A percentile compares a stretch with the other conserved stretches of the same genome.
These are phyloP conservation scores for Fusarium phyllophilum DNA, from an alignment of 2,329 filamentous ascomycete species.

Conservation along the genomic window DNA sequence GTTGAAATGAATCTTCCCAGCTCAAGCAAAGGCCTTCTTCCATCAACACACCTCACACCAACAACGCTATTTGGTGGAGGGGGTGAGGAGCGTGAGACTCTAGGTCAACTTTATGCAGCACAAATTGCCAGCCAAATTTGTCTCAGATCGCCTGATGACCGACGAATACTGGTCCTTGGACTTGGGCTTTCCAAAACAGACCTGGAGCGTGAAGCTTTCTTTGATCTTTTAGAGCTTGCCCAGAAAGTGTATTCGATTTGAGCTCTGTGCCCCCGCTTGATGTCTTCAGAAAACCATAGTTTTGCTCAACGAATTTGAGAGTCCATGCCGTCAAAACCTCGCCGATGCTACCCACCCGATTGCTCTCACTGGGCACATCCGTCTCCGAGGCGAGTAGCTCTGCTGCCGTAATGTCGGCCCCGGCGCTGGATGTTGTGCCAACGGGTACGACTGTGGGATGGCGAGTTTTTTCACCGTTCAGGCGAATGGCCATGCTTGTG, in stretches of 20 bases:
- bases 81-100: conserved; percentile 78
- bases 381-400: background rate
- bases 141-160: conserved; percentile 73
- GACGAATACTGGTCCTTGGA: conserved; percentile 69
- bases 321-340: background rate
- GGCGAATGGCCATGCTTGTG: background rate
- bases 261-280: background rate
- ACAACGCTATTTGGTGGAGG: conserved; percentile 89
- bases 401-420: background rate
- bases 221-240: conserved; percentile 72
- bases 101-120: conserved; percentile 88
- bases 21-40: conserved; percentile 65
- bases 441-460: background rate
- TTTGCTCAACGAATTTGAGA: background rate
- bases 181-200: conserved; percentile 65
- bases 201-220: conserved; percentile 66
- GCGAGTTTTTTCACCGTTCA: background rate
- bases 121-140: conserved; percentile 86
- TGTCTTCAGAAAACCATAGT: background rate
- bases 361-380: background rate
- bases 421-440: background rate
- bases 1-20: conserved; percentile 69
- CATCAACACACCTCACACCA: conserved; percentile 83
- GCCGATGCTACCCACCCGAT: background rate
- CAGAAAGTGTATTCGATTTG: conserved; percentile 58